These are phyloP conservation scores for Epichloe typhina DNA, from an alignment of 2,329 filamentous ascomycete genomes.

Conservation along the genomic window DNA sequence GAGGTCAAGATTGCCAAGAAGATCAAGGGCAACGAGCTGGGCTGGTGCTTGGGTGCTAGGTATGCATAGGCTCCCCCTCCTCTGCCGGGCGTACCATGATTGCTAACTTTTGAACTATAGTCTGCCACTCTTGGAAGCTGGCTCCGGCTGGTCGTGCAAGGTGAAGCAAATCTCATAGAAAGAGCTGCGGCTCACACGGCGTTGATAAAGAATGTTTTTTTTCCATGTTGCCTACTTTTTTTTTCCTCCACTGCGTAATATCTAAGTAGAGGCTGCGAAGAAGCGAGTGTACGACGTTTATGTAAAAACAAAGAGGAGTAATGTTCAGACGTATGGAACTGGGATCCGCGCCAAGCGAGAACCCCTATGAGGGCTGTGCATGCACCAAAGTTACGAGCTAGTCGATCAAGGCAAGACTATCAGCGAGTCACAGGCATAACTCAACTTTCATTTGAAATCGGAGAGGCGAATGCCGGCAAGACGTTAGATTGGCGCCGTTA, in stretches of 20 bases:
- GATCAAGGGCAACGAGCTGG: conserved; percentile 91
- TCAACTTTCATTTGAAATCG: not conserved
- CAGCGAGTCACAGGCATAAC: not conserved
- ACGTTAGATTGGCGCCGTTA: conserved; percentile 25
- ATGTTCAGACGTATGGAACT: no score
- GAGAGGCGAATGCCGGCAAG: not conserved
- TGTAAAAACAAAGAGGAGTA: not conserved
- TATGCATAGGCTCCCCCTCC: conserved; percentile 31
- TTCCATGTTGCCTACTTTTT: no score
- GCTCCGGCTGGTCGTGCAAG: conserved; percentile 83
- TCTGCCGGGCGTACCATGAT: not conserved
- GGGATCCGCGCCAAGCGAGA: no score
- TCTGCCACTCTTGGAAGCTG: conserved; percentile 67
- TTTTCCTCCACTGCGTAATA: not conserved
- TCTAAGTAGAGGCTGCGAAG: no score
- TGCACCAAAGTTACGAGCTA: not conserved
- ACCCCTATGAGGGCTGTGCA: not conserved
- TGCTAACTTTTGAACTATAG: conserved; percentile 29
- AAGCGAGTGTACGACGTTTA: not conserved
- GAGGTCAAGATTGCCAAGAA: conserved; percentile 99
- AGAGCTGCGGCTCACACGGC: not conserved
- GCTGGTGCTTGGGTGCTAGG: conserved; percentile 96
- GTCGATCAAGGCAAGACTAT: not conserved
- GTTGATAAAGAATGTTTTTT: not conserved
- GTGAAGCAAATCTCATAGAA: conserved; percentile 57